A percentile compares a stretch with the other conserved stretches of the same genome.
phyloP scores from a whole-genome alignment of 192 early-diverging fungal species.

The Coemansia sp. region DNA sequence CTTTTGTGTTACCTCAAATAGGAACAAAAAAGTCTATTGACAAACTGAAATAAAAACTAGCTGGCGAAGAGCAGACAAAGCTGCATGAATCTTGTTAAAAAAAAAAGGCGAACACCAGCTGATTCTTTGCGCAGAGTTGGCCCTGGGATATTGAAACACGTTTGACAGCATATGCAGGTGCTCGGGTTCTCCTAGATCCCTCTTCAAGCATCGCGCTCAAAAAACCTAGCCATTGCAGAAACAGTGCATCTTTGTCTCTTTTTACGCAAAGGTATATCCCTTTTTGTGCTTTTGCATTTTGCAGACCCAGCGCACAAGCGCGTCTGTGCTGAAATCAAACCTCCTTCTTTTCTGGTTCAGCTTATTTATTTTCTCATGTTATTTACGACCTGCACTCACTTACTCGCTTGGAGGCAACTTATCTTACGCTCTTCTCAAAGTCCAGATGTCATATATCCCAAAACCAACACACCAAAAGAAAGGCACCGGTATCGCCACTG shows the following conservation, averaged over 20 bases:
- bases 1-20: no score
- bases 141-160: no score
- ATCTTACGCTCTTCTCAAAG: background rate
- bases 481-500: background rate
- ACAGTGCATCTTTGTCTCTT: constrained; percentile 2
- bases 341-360: background rate
- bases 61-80: no score
- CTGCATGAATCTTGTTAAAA: no score
- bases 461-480: constrained; percentile 8
- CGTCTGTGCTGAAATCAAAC: background rate
- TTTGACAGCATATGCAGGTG: no score
- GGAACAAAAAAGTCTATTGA: no score
- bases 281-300: constrained; percentile 5
- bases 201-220: no score
- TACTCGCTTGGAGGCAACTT: background rate
- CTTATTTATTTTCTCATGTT: constrained; percentile 1
- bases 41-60: no score
- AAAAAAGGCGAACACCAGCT: no score
- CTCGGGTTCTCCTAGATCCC: no score
- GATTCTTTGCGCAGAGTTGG: no score
- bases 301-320: background rate
- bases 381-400: background rate
- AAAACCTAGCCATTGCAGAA: background rate
- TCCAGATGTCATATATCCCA: constrained; percentile 33
- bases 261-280: background rate